Base-by-base conservation (phyloP, 257 asterid species). In the Nyctanthes arbortristis region DNA sequence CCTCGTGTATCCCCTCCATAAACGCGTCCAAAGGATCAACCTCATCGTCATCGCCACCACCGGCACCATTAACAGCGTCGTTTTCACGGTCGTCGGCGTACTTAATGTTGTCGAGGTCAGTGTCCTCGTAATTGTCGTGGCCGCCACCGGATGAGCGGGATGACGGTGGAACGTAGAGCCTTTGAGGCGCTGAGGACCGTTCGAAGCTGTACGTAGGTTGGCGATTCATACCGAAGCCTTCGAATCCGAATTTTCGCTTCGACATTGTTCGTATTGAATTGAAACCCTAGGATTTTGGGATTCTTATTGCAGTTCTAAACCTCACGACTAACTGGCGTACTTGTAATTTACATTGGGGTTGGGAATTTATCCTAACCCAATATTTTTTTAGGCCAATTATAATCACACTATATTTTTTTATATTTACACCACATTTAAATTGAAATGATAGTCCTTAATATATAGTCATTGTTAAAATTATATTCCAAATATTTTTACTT, bases 11-110 rank as follows among this genome's bases (percentile, higher is more conserved):
- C 45, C 99, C 96, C 72, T 86, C 95, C 99, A 93, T 93, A 82
- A 91, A 93, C 61, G 97, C 99, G 73, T 93, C 99, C 65, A 93
- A 88, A 43, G 97, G 97, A 77, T 93, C 99, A 61, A 93, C 76
- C 68, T 93, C 98, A 60, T 87, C 98, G 57, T 87, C 98, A 5
- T 82, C 89, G 0, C 55, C 92, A 0, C 61, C 79, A 2, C 58
- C 77, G 25, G 52, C 72, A 2, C 61, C 79, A 27, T 25, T 24
- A 3, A n/a, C 74, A 34, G 28, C 74, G 40, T 69, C 67, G 61
- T 72, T 60, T 2, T 81, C 81, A 1, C 76, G 80, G 27, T 74
- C 92, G 5, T 75, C 90, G 35, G 87, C 96, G 76, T 87, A 87
- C 9, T 87, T 96, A 40, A 91, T 93, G 62, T 89, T 86, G 56